Conservation (phyloP, 163 green algal genomes). For the Chlorella variabilis region DNA sequence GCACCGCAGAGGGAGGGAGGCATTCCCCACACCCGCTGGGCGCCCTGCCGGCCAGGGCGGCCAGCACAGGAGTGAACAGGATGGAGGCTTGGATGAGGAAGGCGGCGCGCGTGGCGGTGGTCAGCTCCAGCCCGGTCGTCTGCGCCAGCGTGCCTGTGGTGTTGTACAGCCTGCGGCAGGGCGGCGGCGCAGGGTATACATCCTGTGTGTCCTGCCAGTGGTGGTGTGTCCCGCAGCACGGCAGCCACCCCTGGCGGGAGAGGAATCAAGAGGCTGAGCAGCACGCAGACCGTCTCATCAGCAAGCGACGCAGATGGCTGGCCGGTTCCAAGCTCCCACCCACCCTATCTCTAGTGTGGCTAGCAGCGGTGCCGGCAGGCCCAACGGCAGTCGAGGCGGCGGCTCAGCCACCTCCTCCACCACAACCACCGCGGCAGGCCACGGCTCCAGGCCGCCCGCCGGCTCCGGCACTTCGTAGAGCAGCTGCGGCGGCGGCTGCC, state of each 20-base stretch:
- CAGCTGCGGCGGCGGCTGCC: background rate
- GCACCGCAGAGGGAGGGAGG: no score
- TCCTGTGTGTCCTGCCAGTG: no score
- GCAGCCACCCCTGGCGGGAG: no score
- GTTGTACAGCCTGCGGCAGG: conserved; percentile 51
- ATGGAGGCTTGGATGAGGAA: conserved; percentile 63
- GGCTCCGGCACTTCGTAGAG: no score
- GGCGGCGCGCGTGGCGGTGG: conserved; percentile 51
- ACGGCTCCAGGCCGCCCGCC: no score
- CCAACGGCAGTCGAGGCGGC: background rate
- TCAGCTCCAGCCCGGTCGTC: conserved; percentile 48
- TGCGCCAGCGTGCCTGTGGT: conserved; percentile 48
- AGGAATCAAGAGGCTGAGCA: no score
- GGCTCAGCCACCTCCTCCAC: background rate
- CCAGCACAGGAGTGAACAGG: conserved; percentile 58
- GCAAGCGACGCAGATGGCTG: no score
- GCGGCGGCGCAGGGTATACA: no score
- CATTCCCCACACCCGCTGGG: background rate
- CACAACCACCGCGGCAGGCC: background rate
- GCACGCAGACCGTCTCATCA: no score
- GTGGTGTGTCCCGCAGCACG: no score
- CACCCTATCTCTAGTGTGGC: background rate
- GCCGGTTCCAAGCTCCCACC: no score
- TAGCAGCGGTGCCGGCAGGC: background rate
- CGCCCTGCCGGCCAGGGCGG: background rate